Percentiles rank a stretch among this genome's conserved stretches.
Evolutionary conservation across 768 basidiomycete genomes (phyloP).

Genomic region (Trametes coccinea): DNA sequence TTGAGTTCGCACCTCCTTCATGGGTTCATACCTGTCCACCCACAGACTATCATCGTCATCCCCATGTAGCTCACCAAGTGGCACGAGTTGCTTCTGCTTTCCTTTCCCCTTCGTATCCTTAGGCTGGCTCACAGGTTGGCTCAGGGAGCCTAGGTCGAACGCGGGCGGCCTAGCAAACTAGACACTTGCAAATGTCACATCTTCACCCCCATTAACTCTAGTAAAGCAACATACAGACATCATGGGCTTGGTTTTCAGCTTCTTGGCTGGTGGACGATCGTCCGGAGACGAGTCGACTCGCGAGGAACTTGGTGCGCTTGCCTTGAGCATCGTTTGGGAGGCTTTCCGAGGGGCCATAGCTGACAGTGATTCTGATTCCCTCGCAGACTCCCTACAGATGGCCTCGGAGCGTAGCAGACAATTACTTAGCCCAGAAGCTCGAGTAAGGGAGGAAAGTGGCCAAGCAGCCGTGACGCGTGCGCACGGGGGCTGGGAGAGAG

Average conservation of each 20-base stretch:
- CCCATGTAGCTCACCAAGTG: background rate
- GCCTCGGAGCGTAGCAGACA: too few relatives aligned
- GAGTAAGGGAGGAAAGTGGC: too few relatives aligned
- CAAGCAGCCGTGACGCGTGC: background rate
- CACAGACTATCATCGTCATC: constrained; percentile 27
- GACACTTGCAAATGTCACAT: constrained; percentile 8
- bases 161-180: constrained; percentile 26
- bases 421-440: too few relatives aligned
- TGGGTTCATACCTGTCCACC: constrained; percentile 37
- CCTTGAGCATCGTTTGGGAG: background rate
- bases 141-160: constrained; percentile 20
- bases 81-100: constrained; percentile 26
- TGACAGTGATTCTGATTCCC: too few relatives aligned
- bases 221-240: constrained; percentile 23
- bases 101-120: constrained; percentile 22
- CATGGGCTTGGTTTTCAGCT: constrained; percentile 24
- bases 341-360: constrained; percentile 7
- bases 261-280: constrained; percentile 27
- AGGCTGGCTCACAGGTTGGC: constrained; percentile 13
- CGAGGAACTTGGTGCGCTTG: constrained; percentile 1
- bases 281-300: constrained; percentile 3
- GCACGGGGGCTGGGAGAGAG: background rate
- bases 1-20: constrained; percentile 27
- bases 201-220: background rate
- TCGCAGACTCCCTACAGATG: too few relatives aligned